phyloP scores from a whole-genome alignment of 2,329 filamentous ascomycete genomes.

The Phoma sp. region DNA sequence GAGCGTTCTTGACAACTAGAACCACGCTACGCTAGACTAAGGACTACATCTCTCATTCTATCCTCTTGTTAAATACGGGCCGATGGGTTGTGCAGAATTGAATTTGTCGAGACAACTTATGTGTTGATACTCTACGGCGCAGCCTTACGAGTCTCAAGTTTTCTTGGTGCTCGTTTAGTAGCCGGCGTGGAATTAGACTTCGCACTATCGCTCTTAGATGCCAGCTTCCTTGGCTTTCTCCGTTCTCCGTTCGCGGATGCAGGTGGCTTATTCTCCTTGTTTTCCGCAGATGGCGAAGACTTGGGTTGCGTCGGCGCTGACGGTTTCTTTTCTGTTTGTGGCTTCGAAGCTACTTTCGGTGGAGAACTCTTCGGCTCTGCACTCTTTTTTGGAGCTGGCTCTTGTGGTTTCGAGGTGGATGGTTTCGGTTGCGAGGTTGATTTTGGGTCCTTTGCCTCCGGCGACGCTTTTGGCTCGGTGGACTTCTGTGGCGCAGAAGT shows the following conservation, averaged over 20 bases:
- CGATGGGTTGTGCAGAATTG: too few species aligned
- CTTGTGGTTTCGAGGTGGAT: background rate
- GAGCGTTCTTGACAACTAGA: too few species aligned
- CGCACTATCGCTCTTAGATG: constrained; percentile 18
- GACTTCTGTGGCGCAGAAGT: constrained; percentile 6
- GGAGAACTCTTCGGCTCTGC: constrained; percentile 7
- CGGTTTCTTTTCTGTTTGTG: constrained; percentile 17
- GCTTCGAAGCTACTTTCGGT: constrained; percentile 18
- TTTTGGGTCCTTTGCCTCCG: background rate
- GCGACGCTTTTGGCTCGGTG: background rate
- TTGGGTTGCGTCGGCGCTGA: constrained; percentile 13
- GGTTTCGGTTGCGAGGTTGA: constrained; percentile 1
- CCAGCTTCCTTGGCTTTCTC: constrained; percentile 38
- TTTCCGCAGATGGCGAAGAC: constrained; percentile 8
- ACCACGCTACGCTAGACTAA: too few species aligned
- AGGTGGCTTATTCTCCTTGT: constrained; percentile 27
- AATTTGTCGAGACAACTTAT: too few species aligned
- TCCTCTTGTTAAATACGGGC: too few species aligned
- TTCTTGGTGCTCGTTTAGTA: constrained; percentile 32
- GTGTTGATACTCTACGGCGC: background rate
- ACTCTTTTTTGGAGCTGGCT: background rate
- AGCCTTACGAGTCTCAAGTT: constrained; percentile 32
- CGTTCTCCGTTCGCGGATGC: constrained; percentile 15
- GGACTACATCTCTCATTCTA: too few species aligned
- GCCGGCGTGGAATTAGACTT: constrained; percentile 11